Base-by-base conservation (phyloP, 805 yeast species). In the Saccharomyces paradoxus region DNA sequence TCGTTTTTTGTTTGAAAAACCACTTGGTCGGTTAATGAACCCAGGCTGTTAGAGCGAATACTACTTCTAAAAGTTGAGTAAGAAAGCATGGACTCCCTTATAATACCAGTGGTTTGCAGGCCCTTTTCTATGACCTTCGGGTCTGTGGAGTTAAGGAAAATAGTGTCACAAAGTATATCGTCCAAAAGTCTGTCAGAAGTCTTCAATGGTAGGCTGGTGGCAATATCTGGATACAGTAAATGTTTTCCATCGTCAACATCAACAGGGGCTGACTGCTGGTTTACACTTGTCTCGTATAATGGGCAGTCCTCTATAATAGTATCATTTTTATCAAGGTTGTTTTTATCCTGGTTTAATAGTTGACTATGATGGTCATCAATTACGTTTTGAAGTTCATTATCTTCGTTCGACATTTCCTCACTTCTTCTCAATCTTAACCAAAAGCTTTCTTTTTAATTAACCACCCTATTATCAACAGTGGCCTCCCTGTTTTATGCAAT, bases 121-220 rank as follows among this genome's bases (percentile, higher is more conserved):
- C 31, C 22, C n/a, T 21, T 26, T 10, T 52, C 17, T 14, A n/a
- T 32, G 17, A 49, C 24, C 31, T 27, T 32, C 31, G 32, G 54
- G 29, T 52, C 49, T 44, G 41, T 41, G 2, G 59, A 55, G 41
- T 53, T 56, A 30, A 58, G 54, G 56, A 76, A 74, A 31, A 68
- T 58, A 8, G 77, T 64, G 55, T 76, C 80, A 30, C 73, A 76
- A 52, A 78, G 71, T 30, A 86, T 63, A 62, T 86, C 92, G 64
- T 84, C 89, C 24, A 86, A 60, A 22, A 87, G 73, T 53, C 92
- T 72, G 61, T 86, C 86, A 5, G 84, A 69, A 0, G 92, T 85
- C 61, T 86, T 87, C 69, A 81, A 81, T 4, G 71, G 71, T 46
- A 61, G 63, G 7, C 47, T 44, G 2, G 46, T 49, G 17, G 53